These are phyloP conservation scores for Nepenthes gracilis DNA, from an alignment of 148 eudicot genomes.

Conservation along the genomic window DNA sequence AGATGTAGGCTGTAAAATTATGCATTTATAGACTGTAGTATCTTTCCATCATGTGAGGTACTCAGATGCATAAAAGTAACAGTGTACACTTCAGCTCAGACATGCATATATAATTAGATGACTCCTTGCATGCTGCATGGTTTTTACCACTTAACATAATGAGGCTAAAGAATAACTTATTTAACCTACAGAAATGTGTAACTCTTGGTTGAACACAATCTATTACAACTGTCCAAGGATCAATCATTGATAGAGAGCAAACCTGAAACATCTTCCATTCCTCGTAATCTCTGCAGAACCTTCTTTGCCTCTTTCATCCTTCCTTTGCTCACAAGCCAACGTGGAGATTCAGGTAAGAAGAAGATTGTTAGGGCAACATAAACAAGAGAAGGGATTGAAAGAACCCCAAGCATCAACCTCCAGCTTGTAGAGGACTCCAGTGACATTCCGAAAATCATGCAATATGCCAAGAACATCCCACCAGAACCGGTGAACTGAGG, in stretches of 20 bases:
- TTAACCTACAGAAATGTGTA: too few relatives aligned
- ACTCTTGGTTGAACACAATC: too few relatives aligned
- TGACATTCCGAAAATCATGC: conserved; percentile 83
- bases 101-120: too few relatives aligned
- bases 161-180: too few relatives aligned
- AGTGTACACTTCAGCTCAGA: too few relatives aligned
- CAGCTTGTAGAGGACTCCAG: conserved; percentile 59
- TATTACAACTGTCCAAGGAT: too few relatives aligned
- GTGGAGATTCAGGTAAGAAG: conserved; percentile 85
- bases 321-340: conserved; percentile 97
- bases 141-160: too few relatives aligned
- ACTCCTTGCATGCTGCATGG: too few relatives aligned
- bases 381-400: conserved; percentile 66
- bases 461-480: conserved; percentile 81
- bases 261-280: conserved; percentile 81
- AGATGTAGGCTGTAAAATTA: neutral
- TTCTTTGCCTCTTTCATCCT: conserved; percentile 76
- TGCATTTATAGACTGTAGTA: too few relatives aligned
- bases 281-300: conserved; percentile 73
- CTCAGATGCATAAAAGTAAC: too few relatives aligned
- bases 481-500: conserved; percentile 85
- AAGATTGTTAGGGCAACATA: conserved; percentile 52
- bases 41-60: too few relatives aligned
- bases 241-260: conserved; percentile 1
- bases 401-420: conserved; percentile 85